Evolutionary conservation across 2,329 filamentous ascomycete genomes (phyloP).

Genomic region (Colletotrichum lini): DNA sequence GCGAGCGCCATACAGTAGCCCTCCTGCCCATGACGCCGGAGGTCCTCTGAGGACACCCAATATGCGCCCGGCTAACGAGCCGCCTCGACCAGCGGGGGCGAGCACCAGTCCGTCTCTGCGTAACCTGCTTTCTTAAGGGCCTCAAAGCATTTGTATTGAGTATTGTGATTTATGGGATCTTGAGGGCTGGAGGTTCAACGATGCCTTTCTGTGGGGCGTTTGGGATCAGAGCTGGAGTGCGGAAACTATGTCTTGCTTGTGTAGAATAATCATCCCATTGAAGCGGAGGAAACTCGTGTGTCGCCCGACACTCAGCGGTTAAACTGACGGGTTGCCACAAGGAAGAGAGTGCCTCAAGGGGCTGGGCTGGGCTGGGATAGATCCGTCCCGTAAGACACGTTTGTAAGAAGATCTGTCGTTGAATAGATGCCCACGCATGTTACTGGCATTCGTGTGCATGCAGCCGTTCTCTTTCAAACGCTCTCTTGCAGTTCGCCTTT

Average conservation of each 20-base stretch:
- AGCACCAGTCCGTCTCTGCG: slow-evolving; percentile 83
- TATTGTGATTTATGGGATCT: slow-evolving; percentile 3
- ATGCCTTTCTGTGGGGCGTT: background rate
- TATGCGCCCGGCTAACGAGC: slow-evolving; percentile 46
- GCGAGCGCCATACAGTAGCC: slow-evolving; percentile 61
- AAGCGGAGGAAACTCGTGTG: background rate
- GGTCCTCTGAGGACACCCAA: slow-evolving; percentile 47
- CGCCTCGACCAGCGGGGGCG: slow-evolving; percentile 65
- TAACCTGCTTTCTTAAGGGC: slow-evolving; percentile 78
- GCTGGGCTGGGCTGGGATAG: background rate
- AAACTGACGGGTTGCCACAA: background rate
- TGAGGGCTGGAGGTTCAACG: background rate
- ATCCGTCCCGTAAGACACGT: background rate
- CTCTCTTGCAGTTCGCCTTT: too few relatives aligned
- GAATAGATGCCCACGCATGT: slow-evolving; percentile 37
- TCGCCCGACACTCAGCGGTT: slow-evolving; percentile 2
- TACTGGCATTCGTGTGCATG: slow-evolving; percentile 1
- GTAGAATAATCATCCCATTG: slow-evolving; percentile 21
- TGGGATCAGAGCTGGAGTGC: background rate
- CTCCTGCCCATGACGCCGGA: slow-evolving; percentile 51
- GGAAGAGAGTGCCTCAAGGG: background rate
- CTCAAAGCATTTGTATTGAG: background rate
- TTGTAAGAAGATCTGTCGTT: slow-evolving; percentile 33
- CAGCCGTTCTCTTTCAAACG: background rate
- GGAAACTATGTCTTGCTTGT: background rate